These are phyloP conservation scores for Phytophthora boehmeriae DNA, from an alignment of 352 stramenopile genomes.

Conservation along the genomic window DNA sequence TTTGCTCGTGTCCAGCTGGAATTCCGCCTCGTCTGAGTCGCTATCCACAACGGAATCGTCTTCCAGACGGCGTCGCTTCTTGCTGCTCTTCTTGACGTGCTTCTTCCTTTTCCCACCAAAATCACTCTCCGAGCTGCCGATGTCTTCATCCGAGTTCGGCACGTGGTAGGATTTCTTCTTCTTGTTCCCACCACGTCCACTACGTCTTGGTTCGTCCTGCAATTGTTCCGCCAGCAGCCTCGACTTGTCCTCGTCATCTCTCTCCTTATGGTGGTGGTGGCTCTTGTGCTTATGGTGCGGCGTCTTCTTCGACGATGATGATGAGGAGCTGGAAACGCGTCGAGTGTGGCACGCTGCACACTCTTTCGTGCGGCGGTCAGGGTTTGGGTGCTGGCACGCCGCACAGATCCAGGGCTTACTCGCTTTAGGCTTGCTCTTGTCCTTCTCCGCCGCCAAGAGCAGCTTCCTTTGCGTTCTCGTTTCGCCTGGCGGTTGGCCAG, in stretches of 20 bases:
- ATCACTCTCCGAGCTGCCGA: constrained; percentile 49
- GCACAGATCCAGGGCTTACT: constrained; percentile 52
- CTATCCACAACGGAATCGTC: constrained; percentile 30
- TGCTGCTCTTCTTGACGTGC: constrained; percentile 20
- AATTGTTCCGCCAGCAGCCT: constrained; percentile 19
- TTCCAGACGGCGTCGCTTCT: constrained; percentile 24
- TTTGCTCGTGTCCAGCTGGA: constrained; percentile 37
- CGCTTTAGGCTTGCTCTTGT: constrained; percentile 5
- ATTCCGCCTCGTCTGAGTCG: constrained; percentile 55
- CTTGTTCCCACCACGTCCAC: constrained; percentile 66
- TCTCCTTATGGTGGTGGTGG: constrained; percentile 13
- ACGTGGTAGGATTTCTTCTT: constrained; percentile 82
- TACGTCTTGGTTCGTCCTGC: constrained; percentile 53
- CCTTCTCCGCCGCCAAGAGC: constrained; percentile 7
- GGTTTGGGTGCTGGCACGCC: constrained; percentile 50
- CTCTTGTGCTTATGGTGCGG: constrained; percentile 17
- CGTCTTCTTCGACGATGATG: constrained; percentile 32
- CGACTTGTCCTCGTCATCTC: constrained; percentile 34
- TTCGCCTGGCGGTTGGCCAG: constrained; percentile 72
- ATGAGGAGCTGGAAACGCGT: constrained; percentile 15
- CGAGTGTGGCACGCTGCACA: constrained; percentile 49
- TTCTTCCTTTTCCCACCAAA: constrained; percentile 47
- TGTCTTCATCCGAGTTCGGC: constrained; percentile 82
- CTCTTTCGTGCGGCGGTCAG: constrained; percentile 40
- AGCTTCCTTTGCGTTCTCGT: constrained; percentile 52